A percentile compares a stretch with the other conserved stretches of the same genome.
These are phyloP conservation scores for Suaeda aralocaspica DNA, from an alignment of 148 eudicot species.

Conservation along the genomic window DNA sequence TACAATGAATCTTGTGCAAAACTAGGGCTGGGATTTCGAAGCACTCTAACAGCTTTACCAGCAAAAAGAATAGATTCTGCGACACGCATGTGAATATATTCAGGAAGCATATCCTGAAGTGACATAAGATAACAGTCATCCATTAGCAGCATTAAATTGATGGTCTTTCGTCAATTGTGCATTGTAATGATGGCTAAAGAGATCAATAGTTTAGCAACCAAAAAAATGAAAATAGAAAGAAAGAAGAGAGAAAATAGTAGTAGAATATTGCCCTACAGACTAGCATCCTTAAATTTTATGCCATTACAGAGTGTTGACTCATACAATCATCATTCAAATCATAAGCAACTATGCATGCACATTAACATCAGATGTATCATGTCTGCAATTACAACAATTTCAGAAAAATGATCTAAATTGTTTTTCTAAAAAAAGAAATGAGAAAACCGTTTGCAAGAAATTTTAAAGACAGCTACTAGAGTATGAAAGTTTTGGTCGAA, in stretches of 20 bases:
- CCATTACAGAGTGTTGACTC: background rate
- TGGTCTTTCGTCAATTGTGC: no score
- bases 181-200: background rate
- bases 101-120: constrained; percentile 97
- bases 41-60: constrained; percentile 94
- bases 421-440: no score
- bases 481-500: background rate
- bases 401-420: background rate
- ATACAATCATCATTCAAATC: background rate
- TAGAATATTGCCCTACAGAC: background rate
- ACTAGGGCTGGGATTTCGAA: constrained; percentile 84
- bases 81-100: constrained; percentile 72
- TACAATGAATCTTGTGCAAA: constrained; percentile 45
- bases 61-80: constrained; percentile 96
- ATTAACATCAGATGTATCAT: background rate
- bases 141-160: background rate
- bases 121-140: constrained; percentile 8
- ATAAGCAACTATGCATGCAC: background rate
- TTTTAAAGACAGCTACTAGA: background rate
- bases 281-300: constrained; percentile 10
- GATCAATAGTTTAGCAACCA: background rate
- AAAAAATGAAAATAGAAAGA: background rate
- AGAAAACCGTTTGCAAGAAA: background rate
- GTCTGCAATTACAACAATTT: background rate
- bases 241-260: background rate